Evolutionary conservation across 305 asterid species (phyloP).

Genomic region (Fraxinus floribunda): DNA sequence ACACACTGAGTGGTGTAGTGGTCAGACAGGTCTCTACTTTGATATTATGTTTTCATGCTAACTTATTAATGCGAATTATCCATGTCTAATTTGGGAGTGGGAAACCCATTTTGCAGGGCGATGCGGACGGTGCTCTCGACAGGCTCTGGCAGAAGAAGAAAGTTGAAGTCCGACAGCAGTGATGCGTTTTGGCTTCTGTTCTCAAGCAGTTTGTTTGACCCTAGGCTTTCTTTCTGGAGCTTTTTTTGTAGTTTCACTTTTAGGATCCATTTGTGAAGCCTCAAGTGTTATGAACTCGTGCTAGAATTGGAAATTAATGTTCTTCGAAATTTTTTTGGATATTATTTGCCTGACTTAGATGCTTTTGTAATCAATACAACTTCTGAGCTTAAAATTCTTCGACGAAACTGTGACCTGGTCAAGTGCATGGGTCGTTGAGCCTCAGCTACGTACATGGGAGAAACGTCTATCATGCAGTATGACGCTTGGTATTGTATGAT

Average conservation of each 20-base stretch:
- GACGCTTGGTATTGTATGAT: neutral
- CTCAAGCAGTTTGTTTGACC: neutral
- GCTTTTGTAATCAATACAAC: neutral
- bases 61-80: neutral
- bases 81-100: neutral
- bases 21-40: neutral
- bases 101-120: neutral
- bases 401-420: neutral
- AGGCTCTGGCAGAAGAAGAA: slow-evolving; percentile 4
- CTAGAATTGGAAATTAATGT: neutral
- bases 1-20: too few species aligned
- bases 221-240: neutral
- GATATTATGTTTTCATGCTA: neutral
- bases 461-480: neutral
- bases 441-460: neutral
- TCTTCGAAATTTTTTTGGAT: neutral
- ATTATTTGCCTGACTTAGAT: neutral
- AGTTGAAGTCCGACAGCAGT: slow-evolving; percentile 24
- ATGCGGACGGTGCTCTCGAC: neutral
- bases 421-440: neutral
- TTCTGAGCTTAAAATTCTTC: neutral
- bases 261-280: neutral
- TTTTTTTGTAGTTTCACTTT: neutral
- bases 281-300: neutral
- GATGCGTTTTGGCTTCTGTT: neutral